Conservation (phyloP, 331 rosid species). For the Dryas integrifolia region DNA sequence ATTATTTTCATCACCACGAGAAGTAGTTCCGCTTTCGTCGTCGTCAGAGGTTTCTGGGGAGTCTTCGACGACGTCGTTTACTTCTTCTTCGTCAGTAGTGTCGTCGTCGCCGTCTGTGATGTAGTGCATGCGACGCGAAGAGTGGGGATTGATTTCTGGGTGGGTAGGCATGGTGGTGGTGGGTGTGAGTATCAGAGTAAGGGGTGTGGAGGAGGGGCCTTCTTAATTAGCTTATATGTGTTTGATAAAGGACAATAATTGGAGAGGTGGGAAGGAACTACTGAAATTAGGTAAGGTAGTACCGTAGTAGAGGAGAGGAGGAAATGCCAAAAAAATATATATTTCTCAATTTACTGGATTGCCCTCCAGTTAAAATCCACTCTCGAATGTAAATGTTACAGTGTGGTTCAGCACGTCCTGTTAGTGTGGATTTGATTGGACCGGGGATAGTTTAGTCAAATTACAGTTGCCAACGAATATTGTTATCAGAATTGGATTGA, state of each 20-base stretch:
- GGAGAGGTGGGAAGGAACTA: slow-evolving; percentile 13
- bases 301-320: neutral
- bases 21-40: neutral
- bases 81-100: neutral
- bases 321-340: slow-evolving; percentile 18
- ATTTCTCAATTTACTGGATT: slow-evolving; percentile 9
- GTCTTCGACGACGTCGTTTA: slow-evolving; percentile 5
- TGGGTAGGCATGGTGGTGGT: slow-evolving; percentile 46
- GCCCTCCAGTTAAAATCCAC: slow-evolving; percentile 28
- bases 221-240: neutral
- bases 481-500: too few species aligned
- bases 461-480: neutral
- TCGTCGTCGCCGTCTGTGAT: slow-evolving; percentile 26
- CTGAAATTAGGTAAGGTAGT: neutral
- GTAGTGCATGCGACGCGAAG: slow-evolving; percentile 33
- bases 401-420: neutral
- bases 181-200: too few species aligned
- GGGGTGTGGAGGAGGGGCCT: too few species aligned
- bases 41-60: slow-evolving; percentile 1
- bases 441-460: neutral
- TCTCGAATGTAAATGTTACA: too few species aligned
- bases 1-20: too few species aligned
- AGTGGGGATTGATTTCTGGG: slow-evolving; percentile 30
- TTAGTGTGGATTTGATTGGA: neutral
- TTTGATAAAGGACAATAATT: slow-evolving; percentile 17